Evolutionary conservation across 2,329 filamentous ascomycete genomes (phyloP), one percentile per base, ranked within the genome.

Genomic region (Cadophora gregata): DNA sequence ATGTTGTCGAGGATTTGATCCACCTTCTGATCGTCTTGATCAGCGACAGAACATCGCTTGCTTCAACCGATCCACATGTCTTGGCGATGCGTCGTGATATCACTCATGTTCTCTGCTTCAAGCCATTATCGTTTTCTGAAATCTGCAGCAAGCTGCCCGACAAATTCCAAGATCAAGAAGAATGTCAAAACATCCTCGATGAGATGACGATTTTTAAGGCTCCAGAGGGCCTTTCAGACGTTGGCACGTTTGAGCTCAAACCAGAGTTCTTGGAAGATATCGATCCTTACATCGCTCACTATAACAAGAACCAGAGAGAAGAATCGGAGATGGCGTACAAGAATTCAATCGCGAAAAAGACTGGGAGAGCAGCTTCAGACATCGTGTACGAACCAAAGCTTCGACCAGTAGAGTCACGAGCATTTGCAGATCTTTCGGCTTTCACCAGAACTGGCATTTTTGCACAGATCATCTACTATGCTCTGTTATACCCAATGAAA

Each of bases 201-300:
- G 90, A 94, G 71, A 94, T 98, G 84, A 93, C 96, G 4, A 92
- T 85, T 2, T 99, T 94, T 82, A 93, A 93, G 71, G 84, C 93
- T 10, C 96, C 96, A 0, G 96, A 99, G 78, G 96, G 95, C 5
- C 81, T 98, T 36, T 93, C 92, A 4, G 96, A 99, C 77, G 92
- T 94, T 19, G 96, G 96, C 65, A 97, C 93, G 0, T 99, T 99
- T 75, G 93, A 97, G 78, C 82, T 99, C 61, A 96, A 94, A 76
- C 88, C 91, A 4, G 88, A 97, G 68, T 96, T 90, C 73, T 86
- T 97, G 47, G 91, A 95, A 72, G 86, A 96, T 56, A 88, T 99
- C 60, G 96, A 99, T 77, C 96, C 96, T 0, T 99, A 97, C 77
- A 96, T 94, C 75, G 92, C 94, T 7, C 93, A 98, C 76, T 99